A percentile compares a stretch with the other conserved stretches of the same genome.
These are phyloP conservation scores for Magnolia changhungtana DNA, from an alignment of 164 flowering plant species.

Conservation along the genomic window DNA sequence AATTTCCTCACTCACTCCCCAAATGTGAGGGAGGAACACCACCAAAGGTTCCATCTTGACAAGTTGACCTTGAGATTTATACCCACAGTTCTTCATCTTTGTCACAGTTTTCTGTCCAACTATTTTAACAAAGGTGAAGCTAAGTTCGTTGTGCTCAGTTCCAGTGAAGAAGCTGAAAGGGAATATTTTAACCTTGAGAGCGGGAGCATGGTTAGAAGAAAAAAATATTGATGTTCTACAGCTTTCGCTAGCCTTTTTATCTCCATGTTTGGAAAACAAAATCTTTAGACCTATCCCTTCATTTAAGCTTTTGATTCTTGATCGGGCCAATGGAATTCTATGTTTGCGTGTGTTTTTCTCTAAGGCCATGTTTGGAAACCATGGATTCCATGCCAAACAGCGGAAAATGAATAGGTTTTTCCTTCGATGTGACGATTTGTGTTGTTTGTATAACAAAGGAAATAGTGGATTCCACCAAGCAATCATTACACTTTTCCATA, in stretches of 20 bases:
- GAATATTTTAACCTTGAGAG: background rate
- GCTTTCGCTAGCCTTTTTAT: background rate
- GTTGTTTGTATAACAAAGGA: too few relatives aligned
- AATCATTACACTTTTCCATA: too few relatives aligned
- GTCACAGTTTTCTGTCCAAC: background rate
- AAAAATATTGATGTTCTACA: background rate
- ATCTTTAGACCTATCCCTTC: background rate
- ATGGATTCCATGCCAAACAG: too few relatives aligned
- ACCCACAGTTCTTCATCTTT: background rate
- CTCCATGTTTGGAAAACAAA: background rate
- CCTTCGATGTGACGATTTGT: too few relatives aligned
- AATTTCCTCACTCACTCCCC: background rate
- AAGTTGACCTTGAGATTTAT: background rate
- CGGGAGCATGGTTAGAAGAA: background rate
- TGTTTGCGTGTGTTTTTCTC: too few relatives aligned
- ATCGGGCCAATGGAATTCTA: too few relatives aligned
- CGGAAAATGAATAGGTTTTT: too few relatives aligned
- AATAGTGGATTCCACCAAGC: too few relatives aligned
- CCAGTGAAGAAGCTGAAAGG: background rate
- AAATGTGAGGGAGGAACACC: background rate
- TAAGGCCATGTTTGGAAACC: too few relatives aligned
- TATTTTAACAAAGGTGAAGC: background rate
- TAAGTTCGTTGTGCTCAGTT: background rate
- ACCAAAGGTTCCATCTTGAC: background rate
- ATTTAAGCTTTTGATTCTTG: too few relatives aligned